Evolutionary conservation across 2,329 filamentous ascomycete species (phyloP).

Genomic region (Colletotrichum eleusines): DNA sequence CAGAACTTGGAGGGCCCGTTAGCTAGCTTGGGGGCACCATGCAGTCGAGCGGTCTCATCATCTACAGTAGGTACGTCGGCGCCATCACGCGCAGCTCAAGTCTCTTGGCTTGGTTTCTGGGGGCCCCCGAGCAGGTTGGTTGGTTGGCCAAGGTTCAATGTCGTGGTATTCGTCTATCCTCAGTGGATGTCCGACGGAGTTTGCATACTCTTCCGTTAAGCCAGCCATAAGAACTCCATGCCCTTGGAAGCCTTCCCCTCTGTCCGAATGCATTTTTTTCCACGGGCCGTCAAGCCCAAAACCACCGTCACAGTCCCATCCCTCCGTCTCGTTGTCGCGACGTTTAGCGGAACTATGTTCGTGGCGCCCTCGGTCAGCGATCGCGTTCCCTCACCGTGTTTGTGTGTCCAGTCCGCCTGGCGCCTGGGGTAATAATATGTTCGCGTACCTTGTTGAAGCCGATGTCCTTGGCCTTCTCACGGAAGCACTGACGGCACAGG

Average conservation of each 20-base stretch:
- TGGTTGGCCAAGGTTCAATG: conserved; percentile 50
- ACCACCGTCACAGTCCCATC: conserved; percentile 39
- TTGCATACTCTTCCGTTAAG: conserved; percentile 56
- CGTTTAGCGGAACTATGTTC: conserved; percentile 54
- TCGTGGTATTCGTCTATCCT: conserved; percentile 59
- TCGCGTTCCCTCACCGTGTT: conserved; percentile 11
- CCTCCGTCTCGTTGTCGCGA: conserved; percentile 36
- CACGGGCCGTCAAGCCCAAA: conserved; percentile 48
- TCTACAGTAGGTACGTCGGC: conserved; percentile 11
- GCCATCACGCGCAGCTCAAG: conserved; percentile 25
- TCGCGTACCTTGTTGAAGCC: conserved; percentile 75
- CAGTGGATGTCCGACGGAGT: conserved; percentile 57
- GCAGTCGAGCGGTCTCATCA: conserved; percentile 12
- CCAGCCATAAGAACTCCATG: conserved; percentile 57
- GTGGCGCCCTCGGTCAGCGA: conserved; percentile 30
- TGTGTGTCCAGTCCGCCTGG: background rate
- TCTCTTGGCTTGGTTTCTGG: conserved; percentile 6
- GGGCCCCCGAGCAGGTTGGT: conserved; percentile 4
- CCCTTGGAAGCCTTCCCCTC: conserved; percentile 57
- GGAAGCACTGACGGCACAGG: conserved; percentile 85
- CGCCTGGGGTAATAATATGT: conserved; percentile 42
- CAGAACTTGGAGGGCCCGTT: conserved; percentile 23
- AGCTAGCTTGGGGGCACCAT: conserved; percentile 16
- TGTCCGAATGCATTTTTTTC: conserved; percentile 53
- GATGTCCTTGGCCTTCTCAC: conserved; percentile 79